Base-by-base conservation (phyloP, 1,139 yeast species). In the Pichia sorboxylosa region DNA sequence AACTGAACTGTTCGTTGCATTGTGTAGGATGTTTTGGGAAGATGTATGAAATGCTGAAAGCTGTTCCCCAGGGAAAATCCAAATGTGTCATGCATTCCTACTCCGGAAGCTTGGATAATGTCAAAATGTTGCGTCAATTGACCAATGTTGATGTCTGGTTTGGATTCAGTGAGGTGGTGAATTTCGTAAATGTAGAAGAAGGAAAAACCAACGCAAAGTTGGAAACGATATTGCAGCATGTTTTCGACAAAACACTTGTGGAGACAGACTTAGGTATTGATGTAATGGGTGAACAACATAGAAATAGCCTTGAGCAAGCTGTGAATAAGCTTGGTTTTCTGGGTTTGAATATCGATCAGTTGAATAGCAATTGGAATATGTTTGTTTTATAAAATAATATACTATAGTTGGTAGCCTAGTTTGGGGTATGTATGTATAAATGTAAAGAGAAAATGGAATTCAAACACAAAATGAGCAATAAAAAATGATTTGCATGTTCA, bases 11-110 rank as follows among this genome's bases (percentile, higher is more conserved):
- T 0, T 83, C 95, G 2, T 43, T 90, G 0, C 98, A 90, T 49
- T 81, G 87, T 43, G 98, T 90, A 2, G 80, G 77, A 44, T 73
- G 80, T 7, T 87, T 78, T 45, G 82, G 82, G 1, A 49, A 59
- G 8, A 48, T 81, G 17, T 71, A 58, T 35, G 21, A 26, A n/a
- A 4, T 4, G 5, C 13, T n/a, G 5, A 16, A 9, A 7, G 13
- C n/a, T n/a, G 17, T 19, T 6, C 15, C 15, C 6, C 15, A 21
- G 14, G 32, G 41, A 15, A 46, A 58, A 6, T 47, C 61, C 1
- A 48, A 61, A 2, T 57, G 84, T 1, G 70, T 84, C 23, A 60
- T 87, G 20, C 97, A 87, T 50, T 83, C 95, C 0, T 87, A 73
- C 51, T 72, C 84, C n/a, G 97, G 96, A 1, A 75, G 92, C 3